These are phyloP conservation scores for Umbelopsis isabellina DNA, from an alignment of 192 early-diverging fungal genomes.

Conservation along the genomic window DNA sequence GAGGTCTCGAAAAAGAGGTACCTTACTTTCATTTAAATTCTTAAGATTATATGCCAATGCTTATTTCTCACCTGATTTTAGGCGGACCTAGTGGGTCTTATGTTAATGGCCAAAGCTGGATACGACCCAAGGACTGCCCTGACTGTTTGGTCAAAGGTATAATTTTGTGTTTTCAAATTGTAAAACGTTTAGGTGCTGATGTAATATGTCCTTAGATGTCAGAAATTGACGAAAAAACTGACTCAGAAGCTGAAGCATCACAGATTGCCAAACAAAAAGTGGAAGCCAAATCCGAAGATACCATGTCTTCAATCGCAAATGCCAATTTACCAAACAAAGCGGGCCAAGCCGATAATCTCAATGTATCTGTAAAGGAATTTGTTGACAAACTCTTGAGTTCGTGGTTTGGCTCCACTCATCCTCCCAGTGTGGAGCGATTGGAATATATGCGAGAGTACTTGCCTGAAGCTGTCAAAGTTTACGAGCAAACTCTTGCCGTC, in stretches of 20 bases:
- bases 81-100: conserved; percentile 54
- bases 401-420: conserved; percentile 46
- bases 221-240: conserved; percentile 27
- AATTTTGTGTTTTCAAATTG: not conserved
- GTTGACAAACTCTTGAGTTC: conserved; percentile 25
- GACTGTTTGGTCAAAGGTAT: conserved; percentile 48
- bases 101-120: conserved; percentile 58
- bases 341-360: not conserved
- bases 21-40: not conserved
- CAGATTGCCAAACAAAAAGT: not conserved
- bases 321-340: no score
- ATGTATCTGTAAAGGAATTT: conserved; percentile 23
- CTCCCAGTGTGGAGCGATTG: conserved; percentile 38
- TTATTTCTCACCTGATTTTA: conserved; percentile 23
- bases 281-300: not conserved
- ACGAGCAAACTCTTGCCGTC: conserved; percentile 25
- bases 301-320: not conserved
- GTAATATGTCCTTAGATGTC: conserved; percentile 33
- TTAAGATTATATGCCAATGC: not conserved
- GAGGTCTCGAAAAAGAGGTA: conserved; percentile 48
- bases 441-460: conserved; percentile 39
- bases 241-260: not conserved
- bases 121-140: conserved; percentile 56
- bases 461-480: conserved; percentile 30
- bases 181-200: not conserved